These are phyloP conservation scores for Rosa chinensis DNA, from an alignment of 306 rosid genomes.

Conservation along the genomic window DNA sequence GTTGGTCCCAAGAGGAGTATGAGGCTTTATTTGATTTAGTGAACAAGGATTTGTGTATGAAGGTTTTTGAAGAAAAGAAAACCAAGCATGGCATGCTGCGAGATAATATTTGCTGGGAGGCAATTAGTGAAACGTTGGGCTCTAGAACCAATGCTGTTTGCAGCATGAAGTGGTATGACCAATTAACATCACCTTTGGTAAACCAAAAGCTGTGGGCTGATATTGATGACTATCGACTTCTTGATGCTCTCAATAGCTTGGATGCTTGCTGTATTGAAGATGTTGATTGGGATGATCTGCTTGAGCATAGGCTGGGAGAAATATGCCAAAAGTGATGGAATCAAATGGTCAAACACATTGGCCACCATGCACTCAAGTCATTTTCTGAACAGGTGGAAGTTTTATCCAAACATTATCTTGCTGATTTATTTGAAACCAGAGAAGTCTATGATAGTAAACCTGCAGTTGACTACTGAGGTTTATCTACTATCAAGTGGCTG, in stretches of 20 bases:
- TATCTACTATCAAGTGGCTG: not conserved
- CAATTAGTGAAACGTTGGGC: conserved; percentile 45
- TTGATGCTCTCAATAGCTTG: conserved; percentile 53
- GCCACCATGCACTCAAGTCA: conserved; percentile 51
- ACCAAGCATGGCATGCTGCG: conserved; percentile 65
- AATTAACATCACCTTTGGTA: conserved; percentile 63
- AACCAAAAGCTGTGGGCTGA: conserved; percentile 57
- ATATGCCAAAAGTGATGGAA: conserved; percentile 69
- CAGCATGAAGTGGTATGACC: conserved; percentile 55
- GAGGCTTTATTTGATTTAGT: conserved; percentile 61
- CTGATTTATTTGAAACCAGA: conserved; percentile 53
- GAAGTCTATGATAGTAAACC: conserved; percentile 53
- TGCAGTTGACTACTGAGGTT: conserved; percentile 17
- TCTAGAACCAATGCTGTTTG: conserved; percentile 35
- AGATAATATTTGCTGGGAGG: conserved; percentile 78
- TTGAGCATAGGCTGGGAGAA: conserved; percentile 68
- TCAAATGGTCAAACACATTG: conserved; percentile 62
- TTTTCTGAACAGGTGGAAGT: conserved; percentile 72
- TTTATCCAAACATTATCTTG: conserved; percentile 53
- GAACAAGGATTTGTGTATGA: conserved; percentile 55
- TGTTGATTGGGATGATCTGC: conserved; percentile 76
- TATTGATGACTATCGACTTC: conserved; percentile 63
- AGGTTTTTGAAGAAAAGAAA: conserved; percentile 51
- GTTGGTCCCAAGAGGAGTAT: conserved; percentile 70
- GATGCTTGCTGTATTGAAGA: conserved; percentile 70